A percentile compares a stretch with the other conserved stretches of the same genome.
These are phyloP conservation scores for Millerago galiae DNA, from an alignment of 805 yeast species.

Conservation along the genomic window DNA sequence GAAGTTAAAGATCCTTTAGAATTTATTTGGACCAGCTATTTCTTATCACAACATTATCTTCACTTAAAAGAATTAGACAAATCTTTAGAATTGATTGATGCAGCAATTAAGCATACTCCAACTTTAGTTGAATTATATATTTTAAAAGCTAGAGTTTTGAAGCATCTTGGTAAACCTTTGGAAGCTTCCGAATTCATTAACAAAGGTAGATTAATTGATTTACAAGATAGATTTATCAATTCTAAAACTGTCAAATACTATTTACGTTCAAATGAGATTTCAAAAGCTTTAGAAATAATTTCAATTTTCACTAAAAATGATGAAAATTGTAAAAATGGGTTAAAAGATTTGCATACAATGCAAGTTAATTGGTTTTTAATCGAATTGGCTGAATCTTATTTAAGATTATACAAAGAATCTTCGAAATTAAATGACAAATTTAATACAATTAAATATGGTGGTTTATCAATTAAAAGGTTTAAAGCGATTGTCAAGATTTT, in stretches of 20 bases:
- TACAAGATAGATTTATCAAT: conserved; percentile 89
- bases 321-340: conserved; percentile 63
- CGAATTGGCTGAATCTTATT: conserved; percentile 81
- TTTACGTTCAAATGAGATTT: conserved; percentile 66
- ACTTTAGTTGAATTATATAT: conserved; percentile 79
- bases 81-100: conserved; percentile 54
- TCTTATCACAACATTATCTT: conserved; percentile 72
- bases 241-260: conserved; percentile 81
- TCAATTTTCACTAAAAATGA: conserved; percentile 84
- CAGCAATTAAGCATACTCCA: conserved; percentile 69
- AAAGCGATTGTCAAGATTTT: conserved; percentile 59
- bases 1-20: conserved; percentile 27
- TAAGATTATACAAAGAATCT: conserved; percentile 47
- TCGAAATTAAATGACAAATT: conserved; percentile 31
- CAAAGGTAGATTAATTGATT: conserved; percentile 67
- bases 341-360: conserved; percentile 79
- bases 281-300: conserved; percentile 66
- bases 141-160: conserved; percentile 72
- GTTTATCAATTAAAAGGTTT: conserved; percentile 77
- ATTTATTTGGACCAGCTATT: conserved; percentile 65
- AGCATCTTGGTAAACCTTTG: conserved; percentile 55
- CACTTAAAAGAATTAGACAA: conserved; percentile 42
- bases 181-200: conserved; percentile 64
- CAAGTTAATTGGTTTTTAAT: conserved; percentile 87
- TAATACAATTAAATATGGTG: conserved; percentile 43